phyloP scores from a whole-genome alignment of 768 basidiomycete species.

The Boletus rubescentipes region DNA sequence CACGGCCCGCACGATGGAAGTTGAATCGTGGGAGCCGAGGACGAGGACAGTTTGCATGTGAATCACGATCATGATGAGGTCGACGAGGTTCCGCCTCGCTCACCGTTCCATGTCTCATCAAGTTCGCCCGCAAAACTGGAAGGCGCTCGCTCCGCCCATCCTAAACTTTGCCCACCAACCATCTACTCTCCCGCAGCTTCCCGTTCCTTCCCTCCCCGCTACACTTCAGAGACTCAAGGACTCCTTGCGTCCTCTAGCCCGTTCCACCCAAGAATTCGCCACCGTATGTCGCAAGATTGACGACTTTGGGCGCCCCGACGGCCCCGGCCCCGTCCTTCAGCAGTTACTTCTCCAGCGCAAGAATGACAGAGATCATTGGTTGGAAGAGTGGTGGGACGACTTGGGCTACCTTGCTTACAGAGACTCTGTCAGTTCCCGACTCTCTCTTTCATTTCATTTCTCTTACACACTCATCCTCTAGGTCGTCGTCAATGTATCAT shows the following conservation, averaged over 20 bases:
- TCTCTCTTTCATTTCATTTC: not conserved
- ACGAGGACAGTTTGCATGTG: slow-evolving; percentile 6
- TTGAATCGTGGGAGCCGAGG: too few species aligned
- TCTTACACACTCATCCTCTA: slow-evolving; percentile 28
- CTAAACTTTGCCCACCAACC: slow-evolving; percentile 67
- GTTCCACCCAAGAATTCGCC: slow-evolving; percentile 56
- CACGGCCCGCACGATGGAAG: too few species aligned
- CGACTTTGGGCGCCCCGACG: slow-evolving; percentile 47
- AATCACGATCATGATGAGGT: slow-evolving; percentile 1
- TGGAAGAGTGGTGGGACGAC: slow-evolving; percentile 96
- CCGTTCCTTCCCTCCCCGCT: slow-evolving; percentile 64
- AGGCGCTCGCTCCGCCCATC: slow-evolving; percentile 62
- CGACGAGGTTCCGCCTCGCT: not conserved
- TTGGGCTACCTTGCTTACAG: slow-evolving; percentile 78
- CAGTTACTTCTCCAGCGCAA: slow-evolving; percentile 55
- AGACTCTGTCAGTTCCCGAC: slow-evolving; percentile 60
- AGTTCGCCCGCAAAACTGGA: slow-evolving; percentile 62
- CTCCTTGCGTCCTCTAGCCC: slow-evolving; percentile 72
- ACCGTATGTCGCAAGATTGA: slow-evolving; percentile 63
- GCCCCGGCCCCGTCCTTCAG: slow-evolving; percentile 59
- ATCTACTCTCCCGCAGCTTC: slow-evolving; percentile 61
- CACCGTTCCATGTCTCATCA: slow-evolving; percentile 19
- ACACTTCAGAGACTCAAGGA: slow-evolving; percentile 71
- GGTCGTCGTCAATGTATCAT: slow-evolving; percentile 92
- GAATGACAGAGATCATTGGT: slow-evolving; percentile 68